Conservation (phyloP, 176 grass and related monocot genomes). For the Chloris gayana region DNA sequence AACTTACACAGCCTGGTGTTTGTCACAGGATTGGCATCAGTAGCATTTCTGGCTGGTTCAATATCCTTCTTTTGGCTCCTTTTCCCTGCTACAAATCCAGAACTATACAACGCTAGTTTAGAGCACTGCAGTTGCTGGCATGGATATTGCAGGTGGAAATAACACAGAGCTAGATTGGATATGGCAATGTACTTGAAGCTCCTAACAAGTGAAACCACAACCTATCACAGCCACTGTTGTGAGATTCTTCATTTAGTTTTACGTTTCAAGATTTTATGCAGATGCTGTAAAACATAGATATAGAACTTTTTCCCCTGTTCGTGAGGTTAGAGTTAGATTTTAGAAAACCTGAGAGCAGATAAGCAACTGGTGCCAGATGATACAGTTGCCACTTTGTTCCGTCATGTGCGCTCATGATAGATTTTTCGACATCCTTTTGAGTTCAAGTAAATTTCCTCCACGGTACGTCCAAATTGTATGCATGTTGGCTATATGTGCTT, state of each 20-base stretch:
- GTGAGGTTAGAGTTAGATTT: background rate
- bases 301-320: background rate
- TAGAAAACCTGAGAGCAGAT: background rate
- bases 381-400: background rate
- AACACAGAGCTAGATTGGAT: slow-evolving; percentile 28
- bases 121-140: slow-evolving; percentile 82
- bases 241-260: background rate
- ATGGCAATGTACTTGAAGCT: background rate
- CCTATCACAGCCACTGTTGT: background rate
- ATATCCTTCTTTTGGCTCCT: slow-evolving; percentile 67
- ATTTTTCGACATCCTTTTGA: background rate
- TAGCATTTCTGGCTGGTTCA: slow-evolving; percentile 67
- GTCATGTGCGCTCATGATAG: background rate
- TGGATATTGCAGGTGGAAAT: slow-evolving; percentile 68
- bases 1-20: slow-evolving; percentile 22
- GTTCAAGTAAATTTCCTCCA: background rate
- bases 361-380: background rate
- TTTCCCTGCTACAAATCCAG: slow-evolving; percentile 66
- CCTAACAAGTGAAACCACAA: background rate
- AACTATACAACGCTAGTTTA: slow-evolving; percentile 56
- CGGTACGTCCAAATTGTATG: too few relatives aligned
- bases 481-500: background rate
- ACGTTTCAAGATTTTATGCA: background rate
- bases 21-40: slow-evolving; percentile 57
- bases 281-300: slow-evolving; percentile 21